Percentiles rank a stretch among this genome's conserved stretches.
These are phyloP conservation scores for Linderniella brevidens DNA, from an alignment of 257 asterid species.

Conservation along the genomic window DNA sequence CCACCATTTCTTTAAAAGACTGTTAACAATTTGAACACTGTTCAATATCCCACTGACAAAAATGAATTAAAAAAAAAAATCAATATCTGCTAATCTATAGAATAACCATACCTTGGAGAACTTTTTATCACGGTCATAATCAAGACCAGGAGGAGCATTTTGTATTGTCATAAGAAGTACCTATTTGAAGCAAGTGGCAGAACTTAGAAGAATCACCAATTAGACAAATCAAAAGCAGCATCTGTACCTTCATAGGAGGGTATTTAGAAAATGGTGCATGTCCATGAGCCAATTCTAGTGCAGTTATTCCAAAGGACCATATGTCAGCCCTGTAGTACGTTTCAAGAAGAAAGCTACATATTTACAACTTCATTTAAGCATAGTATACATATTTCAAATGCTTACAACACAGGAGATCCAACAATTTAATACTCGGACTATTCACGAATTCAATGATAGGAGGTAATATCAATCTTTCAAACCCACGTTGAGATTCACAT, in stretches of 20 bases:
- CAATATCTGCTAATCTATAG: slow-evolving; percentile 10
- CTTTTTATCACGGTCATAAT: slow-evolving; percentile 95
- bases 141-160: slow-evolving; percentile 99
- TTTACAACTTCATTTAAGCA: not conserved
- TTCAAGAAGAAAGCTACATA: slow-evolving; percentile 9
- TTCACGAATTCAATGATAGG: not conserved
- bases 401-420: not conserved
- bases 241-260: slow-evolving; percentile 95
- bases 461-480: not conserved
- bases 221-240: slow-evolving; percentile 6
- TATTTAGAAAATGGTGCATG: slow-evolving; percentile 99
- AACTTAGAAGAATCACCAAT: slow-evolving; percentile 10
- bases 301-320: slow-evolving; percentile 99
- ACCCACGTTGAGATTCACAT: not conserved
- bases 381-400: too few relatives aligned
- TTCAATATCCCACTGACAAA: slow-evolving; percentile 9
- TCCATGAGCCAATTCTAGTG: slow-evolving; percentile 98
- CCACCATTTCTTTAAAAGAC: slow-evolving; percentile 99
- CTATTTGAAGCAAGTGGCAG: slow-evolving; percentile 22
- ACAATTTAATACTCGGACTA: not conserved
- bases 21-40: slow-evolving; percentile 15
- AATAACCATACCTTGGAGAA: slow-evolving; percentile 69
- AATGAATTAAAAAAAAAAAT: not conserved
- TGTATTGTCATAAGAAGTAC: slow-evolving; percentile 97
- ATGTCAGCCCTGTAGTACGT: slow-evolving; percentile 73